Conservation (phyloP, 2,329 filamentous ascomycete species). For the Alternaria infectoria region DNA sequence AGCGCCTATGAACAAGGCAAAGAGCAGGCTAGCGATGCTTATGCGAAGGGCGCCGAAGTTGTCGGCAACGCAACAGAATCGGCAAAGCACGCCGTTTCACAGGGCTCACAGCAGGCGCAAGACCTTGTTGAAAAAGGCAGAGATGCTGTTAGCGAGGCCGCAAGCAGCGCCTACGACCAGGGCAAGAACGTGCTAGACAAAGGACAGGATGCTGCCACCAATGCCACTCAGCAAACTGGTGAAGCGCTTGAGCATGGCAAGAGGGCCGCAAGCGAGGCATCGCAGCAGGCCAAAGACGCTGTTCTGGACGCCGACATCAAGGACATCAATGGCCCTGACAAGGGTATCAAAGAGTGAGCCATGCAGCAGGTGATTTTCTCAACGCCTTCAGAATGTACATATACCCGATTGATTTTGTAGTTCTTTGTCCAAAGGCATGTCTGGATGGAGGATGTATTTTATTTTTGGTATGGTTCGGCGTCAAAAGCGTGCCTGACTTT, state of each 20-base stretch:
- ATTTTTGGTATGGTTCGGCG: neutral
- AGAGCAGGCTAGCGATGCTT: constrained; percentile 28
- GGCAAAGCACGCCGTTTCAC: constrained; percentile 31
- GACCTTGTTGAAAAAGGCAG: constrained; percentile 34
- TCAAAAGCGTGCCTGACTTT: neutral
- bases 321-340: constrained; percentile 23
- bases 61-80: constrained; percentile 33
- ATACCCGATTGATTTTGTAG: constrained; percentile 15
- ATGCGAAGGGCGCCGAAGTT: constrained; percentile 32
- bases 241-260: constrained; percentile 34
- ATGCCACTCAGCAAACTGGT: constrained; percentile 16
- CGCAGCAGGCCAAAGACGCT: constrained; percentile 26
- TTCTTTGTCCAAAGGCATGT: neutral
- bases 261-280: constrained; percentile 15
- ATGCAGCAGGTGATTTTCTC: neutral
- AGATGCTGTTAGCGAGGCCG: constrained; percentile 3
- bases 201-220: constrained; percentile 24
- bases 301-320: constrained; percentile 22
- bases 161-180: constrained; percentile 12
- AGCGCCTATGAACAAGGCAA: constrained; percentile 43
- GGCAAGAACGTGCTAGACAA: constrained; percentile 30
- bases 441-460: neutral
- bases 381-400: constrained; percentile 22
- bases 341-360: constrained; percentile 21
- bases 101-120: constrained; percentile 36